Evolutionary conservation across 73 alveolate genomes (phyloP).

Genomic region (Paramecium biaurelia): DNA sequence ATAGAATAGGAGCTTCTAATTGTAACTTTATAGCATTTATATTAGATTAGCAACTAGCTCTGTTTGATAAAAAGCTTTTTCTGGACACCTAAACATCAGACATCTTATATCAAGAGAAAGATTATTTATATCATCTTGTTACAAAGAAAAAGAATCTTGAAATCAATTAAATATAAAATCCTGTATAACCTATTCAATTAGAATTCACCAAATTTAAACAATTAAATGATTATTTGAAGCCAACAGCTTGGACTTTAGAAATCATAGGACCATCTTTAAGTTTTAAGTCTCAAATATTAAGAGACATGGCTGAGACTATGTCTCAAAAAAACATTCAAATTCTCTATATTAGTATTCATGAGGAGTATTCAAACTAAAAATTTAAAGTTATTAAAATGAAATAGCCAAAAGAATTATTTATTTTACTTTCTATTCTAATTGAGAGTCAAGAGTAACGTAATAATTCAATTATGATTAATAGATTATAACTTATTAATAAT

Average conservation of each 20-base stretch:
- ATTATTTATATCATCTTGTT: background rate
- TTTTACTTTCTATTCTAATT: background rate
- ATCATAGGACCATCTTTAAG: background rate
- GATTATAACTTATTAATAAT: background rate
- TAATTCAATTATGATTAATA: background rate
- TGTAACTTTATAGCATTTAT: background rate
- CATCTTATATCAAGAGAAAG: background rate
- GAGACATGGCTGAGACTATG: slow-evolving; percentile 41
- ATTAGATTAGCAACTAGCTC: background rate
- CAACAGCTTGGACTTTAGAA: slow-evolving; percentile 38
- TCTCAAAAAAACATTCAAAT: background rate
- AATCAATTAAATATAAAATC: background rate
- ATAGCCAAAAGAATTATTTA: background rate
- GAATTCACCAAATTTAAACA: background rate
- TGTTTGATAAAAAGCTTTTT: background rate
- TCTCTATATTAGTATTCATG: background rate
- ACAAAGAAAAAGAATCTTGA: background rate
- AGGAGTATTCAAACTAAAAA: background rate
- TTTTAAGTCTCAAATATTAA: background rate
- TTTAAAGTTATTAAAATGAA: background rate
- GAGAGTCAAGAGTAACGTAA: background rate
- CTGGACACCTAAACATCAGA: background rate
- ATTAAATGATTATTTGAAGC: background rate
- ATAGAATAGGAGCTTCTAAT: background rate
- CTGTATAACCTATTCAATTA: background rate